These are phyloP conservation scores for Aspergillus tamarii DNA, from an alignment of 2,329 filamentous ascomycete genomes.

Conservation along the genomic window DNA sequence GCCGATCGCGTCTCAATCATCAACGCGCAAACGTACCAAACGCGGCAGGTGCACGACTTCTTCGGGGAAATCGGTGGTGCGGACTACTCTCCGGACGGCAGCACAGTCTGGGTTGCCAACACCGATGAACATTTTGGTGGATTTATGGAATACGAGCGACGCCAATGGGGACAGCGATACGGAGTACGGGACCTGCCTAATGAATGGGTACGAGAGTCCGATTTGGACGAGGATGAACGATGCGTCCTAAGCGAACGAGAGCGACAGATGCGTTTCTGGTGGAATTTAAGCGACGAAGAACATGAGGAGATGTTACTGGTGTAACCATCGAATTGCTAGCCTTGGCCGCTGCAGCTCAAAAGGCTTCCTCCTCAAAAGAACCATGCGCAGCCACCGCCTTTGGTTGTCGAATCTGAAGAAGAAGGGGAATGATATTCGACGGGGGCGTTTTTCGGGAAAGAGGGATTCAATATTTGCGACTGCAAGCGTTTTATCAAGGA, in stretches of 20 bases:
- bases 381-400: slow-evolving; percentile 48
- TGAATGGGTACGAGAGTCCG: slow-evolving; percentile 41
- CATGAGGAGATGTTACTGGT: slow-evolving; percentile 37
- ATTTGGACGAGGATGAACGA: slow-evolving; percentile 39
- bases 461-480: slow-evolving; percentile 55
- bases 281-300: slow-evolving; percentile 37
- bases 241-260: slow-evolving; percentile 40
- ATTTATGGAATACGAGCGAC: slow-evolving; percentile 48
- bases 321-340: slow-evolving; percentile 16
- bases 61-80: slow-evolving; percentile 51
- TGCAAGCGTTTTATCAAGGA: slow-evolving; percentile 48
- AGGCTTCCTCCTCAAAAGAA: slow-evolving; percentile 41
- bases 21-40: slow-evolving; percentile 47
- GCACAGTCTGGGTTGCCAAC: slow-evolving; percentile 48
- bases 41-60: slow-evolving; percentile 49
- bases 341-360: slow-evolving; percentile 25
- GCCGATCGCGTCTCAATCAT: slow-evolving; percentile 50
- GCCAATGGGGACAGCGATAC: slow-evolving; percentile 41
- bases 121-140: slow-evolving; percentile 48
- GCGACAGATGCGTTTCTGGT: slow-evolving; percentile 37
- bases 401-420: slow-evolving; percentile 49
- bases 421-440: slow-evolving; percentile 50
- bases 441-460: slow-evolving; percentile 52
- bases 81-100: slow-evolving; percentile 46
- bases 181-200: slow-evolving; percentile 39